A percentile compares a stretch with the other conserved stretches of the same genome.
phyloP scores from a whole-genome alignment of 2,329 filamentous ascomycete genomes.

The Colletotrichum sp. region DNA sequence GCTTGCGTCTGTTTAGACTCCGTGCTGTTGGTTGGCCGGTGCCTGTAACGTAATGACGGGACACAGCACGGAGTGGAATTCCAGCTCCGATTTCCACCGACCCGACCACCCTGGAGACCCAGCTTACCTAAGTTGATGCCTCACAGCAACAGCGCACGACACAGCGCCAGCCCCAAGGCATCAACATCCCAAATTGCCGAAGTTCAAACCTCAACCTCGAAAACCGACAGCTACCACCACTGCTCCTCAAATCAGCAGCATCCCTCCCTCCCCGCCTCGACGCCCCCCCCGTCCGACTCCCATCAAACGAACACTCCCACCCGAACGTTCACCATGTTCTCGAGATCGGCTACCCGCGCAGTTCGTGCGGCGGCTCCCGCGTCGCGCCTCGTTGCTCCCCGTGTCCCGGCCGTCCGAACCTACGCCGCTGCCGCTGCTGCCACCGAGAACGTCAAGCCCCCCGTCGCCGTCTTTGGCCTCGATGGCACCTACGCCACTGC shows the following conservation, averaged over 20 bases:
- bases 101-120: not conserved
- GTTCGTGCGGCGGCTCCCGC: conserved; percentile 61
- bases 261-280: conserved; percentile 23
- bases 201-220: conserved; percentile 35
- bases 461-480: conserved; percentile 90
- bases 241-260: conserved; percentile 17
- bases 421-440: conserved; percentile 74
- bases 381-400: conserved; percentile 57
- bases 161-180: conserved; percentile 35
- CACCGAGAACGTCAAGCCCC: conserved; percentile 76
- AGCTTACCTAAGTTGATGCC: conserved; percentile 38
- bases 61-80: not conserved
- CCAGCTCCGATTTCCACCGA: conserved; percentile 20
- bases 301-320: conserved; percentile 10
- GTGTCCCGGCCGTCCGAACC: conserved; percentile 67
- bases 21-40: not conserved
- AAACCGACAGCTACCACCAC: conserved; percentile 25
- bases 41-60: not conserved
- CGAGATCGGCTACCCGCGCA: conserved; percentile 63
- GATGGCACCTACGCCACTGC: conserved; percentile 98
- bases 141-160: conserved; percentile 22
- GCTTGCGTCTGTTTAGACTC: not conserved
- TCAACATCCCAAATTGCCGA: conserved; percentile 48
- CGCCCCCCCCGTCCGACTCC: conserved; percentile 4
- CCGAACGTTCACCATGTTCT: conserved; percentile 54